Evolutionary conservation across 768 basidiomycete species (phyloP).

Genomic region (Rhodosporidiobolus sp.): DNA sequence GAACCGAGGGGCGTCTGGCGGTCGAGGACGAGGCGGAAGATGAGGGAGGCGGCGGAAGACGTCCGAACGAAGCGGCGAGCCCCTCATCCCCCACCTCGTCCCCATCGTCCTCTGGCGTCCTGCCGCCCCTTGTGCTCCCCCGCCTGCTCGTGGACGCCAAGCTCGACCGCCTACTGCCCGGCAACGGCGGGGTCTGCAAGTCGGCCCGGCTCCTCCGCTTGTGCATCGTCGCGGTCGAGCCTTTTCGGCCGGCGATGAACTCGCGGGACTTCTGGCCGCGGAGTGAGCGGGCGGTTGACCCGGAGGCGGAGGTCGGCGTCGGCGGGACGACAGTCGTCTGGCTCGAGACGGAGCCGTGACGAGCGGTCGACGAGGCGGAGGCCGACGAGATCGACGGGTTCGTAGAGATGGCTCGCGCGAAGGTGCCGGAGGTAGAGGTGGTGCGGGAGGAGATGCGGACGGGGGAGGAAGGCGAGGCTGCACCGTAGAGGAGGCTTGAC

Average conservation of each 20-base stretch:
- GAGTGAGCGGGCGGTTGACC: neutral
- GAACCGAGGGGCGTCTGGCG: neutral
- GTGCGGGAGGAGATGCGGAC: slow-evolving; percentile 5
- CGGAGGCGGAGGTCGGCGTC: neutral
- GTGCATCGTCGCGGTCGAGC: neutral
- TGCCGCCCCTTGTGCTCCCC: neutral
- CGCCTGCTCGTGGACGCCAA: neutral
- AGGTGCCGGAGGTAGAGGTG: neutral
- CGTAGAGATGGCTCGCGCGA: slow-evolving; percentile 24
- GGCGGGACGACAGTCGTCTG: neutral
- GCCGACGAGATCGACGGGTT: slow-evolving; percentile 1
- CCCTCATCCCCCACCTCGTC: neutral
- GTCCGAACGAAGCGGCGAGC: neutral
- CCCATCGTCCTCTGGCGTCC: neutral
- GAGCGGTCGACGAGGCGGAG: neutral
- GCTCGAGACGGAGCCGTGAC: slow-evolving; percentile 6
- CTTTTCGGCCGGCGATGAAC: slow-evolving; percentile 17
- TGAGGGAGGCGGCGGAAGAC: neutral
- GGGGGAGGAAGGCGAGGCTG: neutral
- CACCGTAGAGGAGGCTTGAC: neutral
- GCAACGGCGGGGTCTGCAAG: neutral
- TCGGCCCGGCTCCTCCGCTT: slow-evolving; percentile 11
- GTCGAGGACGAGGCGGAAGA: neutral
- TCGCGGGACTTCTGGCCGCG: slow-evolving; percentile 14
- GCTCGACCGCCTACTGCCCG: slow-evolving; percentile 13